These are phyloP conservation scores for Colletotrichum sp. DNA, from an alignment of 2,329 filamentous ascomycete species.

Conservation along the genomic window DNA sequence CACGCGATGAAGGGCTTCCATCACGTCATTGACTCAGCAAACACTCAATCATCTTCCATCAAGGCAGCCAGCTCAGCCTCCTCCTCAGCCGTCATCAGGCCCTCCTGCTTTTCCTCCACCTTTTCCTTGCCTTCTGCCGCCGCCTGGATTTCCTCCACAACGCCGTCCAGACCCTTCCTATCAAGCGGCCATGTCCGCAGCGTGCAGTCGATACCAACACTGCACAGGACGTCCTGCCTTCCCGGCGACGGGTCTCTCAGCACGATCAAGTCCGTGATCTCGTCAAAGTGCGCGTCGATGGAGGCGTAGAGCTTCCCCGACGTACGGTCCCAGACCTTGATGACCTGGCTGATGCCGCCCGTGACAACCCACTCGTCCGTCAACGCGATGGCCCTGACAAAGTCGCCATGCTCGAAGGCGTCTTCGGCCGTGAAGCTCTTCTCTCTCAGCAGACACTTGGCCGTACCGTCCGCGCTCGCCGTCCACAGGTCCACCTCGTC, in stretches of 20 bases:
- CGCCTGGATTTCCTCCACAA: conserved; percentile 49
- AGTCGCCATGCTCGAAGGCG: conserved; percentile 81
- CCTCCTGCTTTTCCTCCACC: conserved; percentile 47
- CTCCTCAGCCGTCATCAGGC: conserved; percentile 82
- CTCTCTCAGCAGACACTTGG: conserved; percentile 76
- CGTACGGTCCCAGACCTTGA: conserved; percentile 85
- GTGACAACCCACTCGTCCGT: conserved; percentile 82
- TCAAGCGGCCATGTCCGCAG: conserved; percentile 82
- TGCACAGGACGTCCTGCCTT: conserved; percentile 63
- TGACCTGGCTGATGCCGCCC: conserved; percentile 87
- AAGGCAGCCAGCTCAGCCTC: conserved; percentile 91
- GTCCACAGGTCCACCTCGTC: conserved; percentile 85
- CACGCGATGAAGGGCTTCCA: not conserved
- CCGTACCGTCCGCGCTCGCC: conserved; percentile 87
- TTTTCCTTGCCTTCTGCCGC: conserved; percentile 47
- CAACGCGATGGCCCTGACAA: conserved; percentile 82
- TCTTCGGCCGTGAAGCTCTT: conserved; percentile 76
- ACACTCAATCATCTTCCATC: conserved; percentile 73
- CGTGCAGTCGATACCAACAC: conserved; percentile 89
- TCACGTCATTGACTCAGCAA: not conserved
- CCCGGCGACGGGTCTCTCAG: conserved; percentile 44
- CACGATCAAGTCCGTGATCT: conserved; percentile 82
- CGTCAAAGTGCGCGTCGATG: conserved; percentile 87
- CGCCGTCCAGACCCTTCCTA: conserved; percentile 58
- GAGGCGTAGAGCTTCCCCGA: conserved; percentile 76